Percentiles rank a stretch among this genome's conserved stretches.
These are phyloP conservation scores for Agaricus blazei DNA, from an alignment of 768 basidiomycete genomes.

Conservation along the genomic window DNA sequence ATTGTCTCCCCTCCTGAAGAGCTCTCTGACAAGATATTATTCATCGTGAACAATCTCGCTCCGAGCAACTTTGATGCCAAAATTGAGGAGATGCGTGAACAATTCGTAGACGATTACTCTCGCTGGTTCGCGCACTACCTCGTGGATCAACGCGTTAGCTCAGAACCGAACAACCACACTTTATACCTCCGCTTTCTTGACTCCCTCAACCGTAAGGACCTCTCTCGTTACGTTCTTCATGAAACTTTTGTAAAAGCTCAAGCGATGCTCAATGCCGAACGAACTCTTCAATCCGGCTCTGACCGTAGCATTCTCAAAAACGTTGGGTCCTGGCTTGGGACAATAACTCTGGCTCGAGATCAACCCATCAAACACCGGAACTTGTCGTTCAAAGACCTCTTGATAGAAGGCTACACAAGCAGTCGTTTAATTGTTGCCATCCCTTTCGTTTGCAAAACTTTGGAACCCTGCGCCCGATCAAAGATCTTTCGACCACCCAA, in stretches of 20 bases:
- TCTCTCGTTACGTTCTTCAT: conserved; percentile 81
- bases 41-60: conserved; percentile 97
- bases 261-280: conserved; percentile 83
- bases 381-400: conserved; percentile 94
- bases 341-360: conserved; percentile 88
- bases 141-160: conserved; percentile 91
- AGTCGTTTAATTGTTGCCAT: conserved; percentile 91
- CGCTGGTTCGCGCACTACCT: conserved; percentile 98
- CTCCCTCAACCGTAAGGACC: conserved; percentile 58
- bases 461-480: conserved; percentile 87
- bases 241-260: conserved; percentile 91
- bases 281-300: conserved; percentile 76
- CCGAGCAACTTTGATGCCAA: conserved; percentile 91
- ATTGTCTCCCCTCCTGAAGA: conserved; percentile 77
- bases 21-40: conserved; percentile 87
- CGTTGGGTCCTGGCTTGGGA: conserved; percentile 91
- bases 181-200: conserved; percentile 94
- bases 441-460: conserved; percentile 95
- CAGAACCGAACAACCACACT: conserved; percentile 95
- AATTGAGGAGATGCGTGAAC: conserved; percentile 75
- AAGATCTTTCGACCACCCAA: conserved; percentile 94
- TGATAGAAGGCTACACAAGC: conserved; percentile 92
- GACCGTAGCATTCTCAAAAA: conserved; percentile 91
- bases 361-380: conserved; percentile 91
- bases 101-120: conserved; percentile 80